Conservation (phyloP, 352 stramenopile species). For the Globisporangium radiosum region DNA sequence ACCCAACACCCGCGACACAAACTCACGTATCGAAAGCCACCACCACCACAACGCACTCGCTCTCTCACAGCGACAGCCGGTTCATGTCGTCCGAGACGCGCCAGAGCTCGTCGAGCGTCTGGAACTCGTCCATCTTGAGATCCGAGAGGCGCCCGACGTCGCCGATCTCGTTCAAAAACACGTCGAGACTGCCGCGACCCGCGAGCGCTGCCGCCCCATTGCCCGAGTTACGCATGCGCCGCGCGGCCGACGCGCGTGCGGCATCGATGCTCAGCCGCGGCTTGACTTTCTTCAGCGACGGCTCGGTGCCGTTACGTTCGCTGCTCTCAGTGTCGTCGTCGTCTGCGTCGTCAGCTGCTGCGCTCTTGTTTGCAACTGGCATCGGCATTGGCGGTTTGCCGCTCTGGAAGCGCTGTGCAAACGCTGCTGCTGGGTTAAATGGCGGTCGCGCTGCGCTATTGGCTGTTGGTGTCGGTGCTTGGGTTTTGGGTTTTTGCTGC, state of each 20-base stretch:
- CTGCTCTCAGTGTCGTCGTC: slow-evolving; percentile 27
- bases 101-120: slow-evolving; percentile 77
- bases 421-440: slow-evolving; percentile 46
- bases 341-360: slow-evolving; percentile 21
- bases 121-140: slow-evolving; percentile 83
- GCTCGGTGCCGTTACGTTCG: slow-evolving; percentile 29
- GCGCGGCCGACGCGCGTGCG: slow-evolving; percentile 58
- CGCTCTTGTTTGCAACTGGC: slow-evolving; percentile 21
- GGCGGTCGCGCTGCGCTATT: slow-evolving; percentile 6
- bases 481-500: slow-evolving; percentile 22
- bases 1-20: too few relatives aligned
- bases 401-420: slow-evolving; percentile 46
- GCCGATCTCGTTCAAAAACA: slow-evolving; percentile 77
- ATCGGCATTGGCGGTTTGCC: slow-evolving; percentile 36
- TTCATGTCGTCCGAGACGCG: slow-evolving; percentile 83
- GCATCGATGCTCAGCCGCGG: slow-evolving; percentile 71
- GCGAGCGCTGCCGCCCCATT: slow-evolving; percentile 34
- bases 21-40: too few relatives aligned
- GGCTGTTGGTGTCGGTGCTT: background rate
- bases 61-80: slow-evolving; percentile 61
- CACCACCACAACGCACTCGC: too few relatives aligned
- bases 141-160: slow-evolving; percentile 76
- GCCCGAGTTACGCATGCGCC: slow-evolving; percentile 57
- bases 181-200: slow-evolving; percentile 54
- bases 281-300: slow-evolving; percentile 71